A percentile compares a stretch with the other conserved stretches of the same genome.
These are phyloP conservation scores for Fragaria iinumae DNA, from an alignment of 306 rosid species.

Conservation along the genomic window DNA sequence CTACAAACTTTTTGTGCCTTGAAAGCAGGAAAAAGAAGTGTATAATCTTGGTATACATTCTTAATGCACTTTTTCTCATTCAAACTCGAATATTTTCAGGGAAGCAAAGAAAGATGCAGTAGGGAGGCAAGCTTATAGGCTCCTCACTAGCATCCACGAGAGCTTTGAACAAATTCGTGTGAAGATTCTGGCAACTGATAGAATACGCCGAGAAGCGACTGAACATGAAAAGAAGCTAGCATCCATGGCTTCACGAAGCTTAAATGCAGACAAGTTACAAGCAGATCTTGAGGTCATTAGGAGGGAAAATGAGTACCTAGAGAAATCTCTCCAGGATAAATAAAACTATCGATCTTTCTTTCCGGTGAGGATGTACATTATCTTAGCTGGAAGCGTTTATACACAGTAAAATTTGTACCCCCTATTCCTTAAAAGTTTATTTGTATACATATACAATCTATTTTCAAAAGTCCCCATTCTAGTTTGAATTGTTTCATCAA, in stretches of 20 bases:
- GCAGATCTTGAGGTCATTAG: conserved; percentile 55
- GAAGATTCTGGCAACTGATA: conserved; percentile 67
- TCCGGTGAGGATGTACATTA: conserved; percentile 27
- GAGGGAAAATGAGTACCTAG: conserved; percentile 51
- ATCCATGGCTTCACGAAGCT: conserved; percentile 47
- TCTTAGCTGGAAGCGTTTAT: background rate
- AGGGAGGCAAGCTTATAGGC: conserved; percentile 69
- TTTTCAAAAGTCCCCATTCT: background rate
- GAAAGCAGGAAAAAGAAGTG: background rate
- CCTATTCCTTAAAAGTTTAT: background rate
- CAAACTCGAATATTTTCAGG: conserved; percentile 37
- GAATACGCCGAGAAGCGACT: conserved; percentile 62
- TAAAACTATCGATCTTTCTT: conserved; percentile 26
- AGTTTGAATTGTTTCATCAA: background rate
- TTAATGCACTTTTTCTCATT: background rate
- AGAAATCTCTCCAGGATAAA: conserved; percentile 32
- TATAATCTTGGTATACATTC: background rate
- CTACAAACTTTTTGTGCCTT: background rate
- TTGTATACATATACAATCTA: background rate
- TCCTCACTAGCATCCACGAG: conserved; percentile 74
- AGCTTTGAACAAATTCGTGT: conserved; percentile 73
- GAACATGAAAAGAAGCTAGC: conserved; percentile 78
- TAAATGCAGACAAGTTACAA: conserved; percentile 47
- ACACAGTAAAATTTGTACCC: background rate
- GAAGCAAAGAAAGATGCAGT: conserved; percentile 78